Evolutionary conservation across 306 rosid species (phyloP).

Genomic region (Medicago arabica): DNA sequence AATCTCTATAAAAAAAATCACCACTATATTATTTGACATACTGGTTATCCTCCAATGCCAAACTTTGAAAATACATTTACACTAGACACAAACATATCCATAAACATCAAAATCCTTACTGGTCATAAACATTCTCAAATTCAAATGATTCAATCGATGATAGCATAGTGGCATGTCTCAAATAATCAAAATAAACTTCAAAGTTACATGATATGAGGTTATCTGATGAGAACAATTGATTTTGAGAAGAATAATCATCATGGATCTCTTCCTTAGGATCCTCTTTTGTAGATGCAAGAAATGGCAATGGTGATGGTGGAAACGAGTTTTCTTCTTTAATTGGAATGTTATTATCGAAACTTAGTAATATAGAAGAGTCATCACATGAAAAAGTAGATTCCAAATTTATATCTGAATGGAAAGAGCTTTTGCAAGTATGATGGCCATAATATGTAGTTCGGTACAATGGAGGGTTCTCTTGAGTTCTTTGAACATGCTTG

Average conservation of each 20-base stretch:
- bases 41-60: not conserved
- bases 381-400: not conserved
- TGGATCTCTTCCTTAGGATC: not conserved
- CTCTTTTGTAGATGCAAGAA: not conserved
- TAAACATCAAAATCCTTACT: not conserved
- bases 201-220: not conserved
- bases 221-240: not conserved
- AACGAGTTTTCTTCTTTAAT: not conserved
- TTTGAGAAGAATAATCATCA: not conserved
- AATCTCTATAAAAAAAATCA: too few relatives aligned
- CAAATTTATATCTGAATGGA: slow-evolving; percentile 43
- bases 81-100: not conserved
- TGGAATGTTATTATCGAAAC: slow-evolving; percentile 13
- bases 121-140: not conserved
- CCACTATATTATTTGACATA: too few relatives aligned
- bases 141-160: not conserved
- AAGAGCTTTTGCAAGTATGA: slow-evolving; percentile 52
- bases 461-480: slow-evolving; percentile 53
- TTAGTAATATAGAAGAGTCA: slow-evolving; percentile 14
- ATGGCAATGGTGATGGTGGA: not conserved
- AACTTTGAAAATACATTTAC: not conserved
- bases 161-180: not conserved
- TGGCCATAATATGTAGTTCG: slow-evolving; percentile 51
- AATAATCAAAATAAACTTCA: slow-evolving; percentile 3
- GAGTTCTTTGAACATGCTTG: slow-evolving; percentile 63